These are phyloP conservation scores for Grifola frondosa DNA, from an alignment of 1,284 basidiomycete genomes.

Conservation along the genomic window DNA sequence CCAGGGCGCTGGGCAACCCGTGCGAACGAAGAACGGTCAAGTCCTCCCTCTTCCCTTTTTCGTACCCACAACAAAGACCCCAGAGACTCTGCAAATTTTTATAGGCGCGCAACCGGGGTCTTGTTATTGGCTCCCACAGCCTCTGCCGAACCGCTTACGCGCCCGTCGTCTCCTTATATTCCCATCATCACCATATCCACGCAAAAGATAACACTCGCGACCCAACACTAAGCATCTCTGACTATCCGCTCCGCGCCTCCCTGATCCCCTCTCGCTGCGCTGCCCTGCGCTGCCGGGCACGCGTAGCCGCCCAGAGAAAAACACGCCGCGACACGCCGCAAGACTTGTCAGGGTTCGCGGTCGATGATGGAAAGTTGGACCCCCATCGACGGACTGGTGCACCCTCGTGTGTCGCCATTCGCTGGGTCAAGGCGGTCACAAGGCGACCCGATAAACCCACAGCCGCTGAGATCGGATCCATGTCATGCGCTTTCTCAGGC, in stretches of 20 bases:
- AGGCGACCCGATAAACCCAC: conserved; percentile 26
- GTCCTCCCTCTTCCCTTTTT: conserved; percentile 12
- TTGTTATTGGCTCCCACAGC: no score
- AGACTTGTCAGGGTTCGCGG: conserved; percentile 15
- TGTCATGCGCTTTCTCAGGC: conserved; percentile 29
- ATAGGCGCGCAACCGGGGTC: no score
- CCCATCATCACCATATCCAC: no score
- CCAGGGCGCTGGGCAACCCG: conserved; percentile 32
- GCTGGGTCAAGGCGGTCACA: conserved; percentile 20
- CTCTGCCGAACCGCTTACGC: no score
- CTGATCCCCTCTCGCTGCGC: no score
- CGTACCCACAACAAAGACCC: conserved; percentile 20
- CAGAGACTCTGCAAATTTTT: no score
- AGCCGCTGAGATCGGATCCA: conserved; percentile 37
- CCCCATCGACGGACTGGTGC: conserved; percentile 13
- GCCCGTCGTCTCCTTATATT: neutral
- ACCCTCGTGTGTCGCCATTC: conserved; percentile 24
- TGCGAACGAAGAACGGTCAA: conserved; percentile 22
- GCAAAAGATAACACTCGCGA: no score
- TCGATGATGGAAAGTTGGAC: conserved; percentile 7
- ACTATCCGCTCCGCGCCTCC: no score
- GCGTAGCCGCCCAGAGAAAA: neutral
- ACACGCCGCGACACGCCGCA: neutral
- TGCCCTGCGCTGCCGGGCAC: no score
- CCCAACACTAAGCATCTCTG: no score